These are phyloP conservation scores for Globisporangium camurandrum DNA, from an alignment of 352 stramenopile genomes.

Conservation along the genomic window DNA sequence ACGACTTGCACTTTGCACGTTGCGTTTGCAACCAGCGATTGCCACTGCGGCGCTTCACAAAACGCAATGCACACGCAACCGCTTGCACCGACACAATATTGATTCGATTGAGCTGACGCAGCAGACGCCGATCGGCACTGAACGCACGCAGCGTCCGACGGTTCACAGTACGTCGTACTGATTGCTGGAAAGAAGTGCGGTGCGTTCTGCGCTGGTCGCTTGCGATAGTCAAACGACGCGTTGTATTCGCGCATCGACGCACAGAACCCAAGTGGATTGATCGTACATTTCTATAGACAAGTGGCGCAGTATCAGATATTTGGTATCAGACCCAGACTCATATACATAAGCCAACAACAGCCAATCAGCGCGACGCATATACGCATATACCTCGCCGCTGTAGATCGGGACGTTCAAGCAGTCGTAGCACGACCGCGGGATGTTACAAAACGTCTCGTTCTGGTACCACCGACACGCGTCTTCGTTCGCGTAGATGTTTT, in stretches of 20 bases:
- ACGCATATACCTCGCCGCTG: too few species aligned
- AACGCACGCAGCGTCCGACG: conserved; percentile 23
- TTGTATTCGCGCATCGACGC: conserved; percentile 35
- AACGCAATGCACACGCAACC: too few species aligned
- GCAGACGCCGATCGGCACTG: too few species aligned
- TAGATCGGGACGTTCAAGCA: too few species aligned
- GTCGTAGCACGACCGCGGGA: too few species aligned
- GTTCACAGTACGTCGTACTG: conserved; percentile 50
- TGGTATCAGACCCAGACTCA: too few species aligned
- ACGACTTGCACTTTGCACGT: conserved; percentile 13
- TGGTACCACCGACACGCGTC: conserved; percentile 60
- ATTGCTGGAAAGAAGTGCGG: conserved; percentile 50
- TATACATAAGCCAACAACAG: too few species aligned
- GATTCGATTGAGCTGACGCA: too few species aligned
- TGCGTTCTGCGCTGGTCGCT: conserved; percentile 18
- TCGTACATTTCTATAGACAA: too few species aligned
- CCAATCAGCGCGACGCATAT: too few species aligned
- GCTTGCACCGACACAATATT: too few species aligned
- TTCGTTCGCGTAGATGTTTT: conserved; percentile 28
- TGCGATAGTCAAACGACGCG: conserved; percentile 31
- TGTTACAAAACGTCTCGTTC: conserved; percentile 51
- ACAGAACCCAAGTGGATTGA: conserved; percentile 52
- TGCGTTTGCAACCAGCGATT: conserved; percentile 7
- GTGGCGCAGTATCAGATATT: too few species aligned
- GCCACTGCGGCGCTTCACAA: conserved; percentile 19